These are phyloP conservation scores for Rhizopogon roseolus DNA, from an alignment of 768 basidiomycete genomes.

Conservation along the genomic window DNA sequence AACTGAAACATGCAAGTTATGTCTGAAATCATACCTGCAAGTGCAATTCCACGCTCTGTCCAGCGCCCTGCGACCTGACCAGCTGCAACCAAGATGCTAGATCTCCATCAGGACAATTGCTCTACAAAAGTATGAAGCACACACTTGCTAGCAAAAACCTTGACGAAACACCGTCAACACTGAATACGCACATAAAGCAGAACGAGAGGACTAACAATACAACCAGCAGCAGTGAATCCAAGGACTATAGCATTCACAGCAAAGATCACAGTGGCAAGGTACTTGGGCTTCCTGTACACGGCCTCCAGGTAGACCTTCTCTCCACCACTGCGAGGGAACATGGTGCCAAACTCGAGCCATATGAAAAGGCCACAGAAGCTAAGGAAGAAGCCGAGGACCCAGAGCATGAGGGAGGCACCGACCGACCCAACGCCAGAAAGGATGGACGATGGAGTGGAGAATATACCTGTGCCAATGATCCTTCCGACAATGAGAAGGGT, in stretches of 20 bases:
- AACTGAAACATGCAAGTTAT: not conserved
- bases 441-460: constrained; percentile 58
- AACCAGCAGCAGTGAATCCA: constrained; percentile 38
- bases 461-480: constrained; percentile 64
- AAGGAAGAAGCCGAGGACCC: constrained; percentile 56
- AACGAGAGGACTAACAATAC: constrained; percentile 36
- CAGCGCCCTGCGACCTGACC: constrained; percentile 37
- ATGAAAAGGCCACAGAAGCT: constrained; percentile 58
- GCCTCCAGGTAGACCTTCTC: constrained; percentile 63
- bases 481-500: constrained; percentile 53
- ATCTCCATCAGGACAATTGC: not conserved
- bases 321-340: constrained; percentile 59
- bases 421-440: constrained; percentile 51
- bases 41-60: constrained; percentile 53
- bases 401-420: constrained; percentile 58
- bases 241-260: constrained; percentile 43
- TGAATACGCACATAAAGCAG: not conserved
- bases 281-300: constrained; percentile 42
- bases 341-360: constrained; percentile 61
- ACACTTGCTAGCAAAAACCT: constrained; percentile 34
- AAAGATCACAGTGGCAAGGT: constrained; percentile 45
- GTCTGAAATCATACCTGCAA: constrained; percentile 37
- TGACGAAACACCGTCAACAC: not conserved
- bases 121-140: not conserved
- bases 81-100: constrained; percentile 45